phyloP scores from a whole-genome alignment of 148 eudicot species.

The Rhododendron ferrugineum region DNA sequence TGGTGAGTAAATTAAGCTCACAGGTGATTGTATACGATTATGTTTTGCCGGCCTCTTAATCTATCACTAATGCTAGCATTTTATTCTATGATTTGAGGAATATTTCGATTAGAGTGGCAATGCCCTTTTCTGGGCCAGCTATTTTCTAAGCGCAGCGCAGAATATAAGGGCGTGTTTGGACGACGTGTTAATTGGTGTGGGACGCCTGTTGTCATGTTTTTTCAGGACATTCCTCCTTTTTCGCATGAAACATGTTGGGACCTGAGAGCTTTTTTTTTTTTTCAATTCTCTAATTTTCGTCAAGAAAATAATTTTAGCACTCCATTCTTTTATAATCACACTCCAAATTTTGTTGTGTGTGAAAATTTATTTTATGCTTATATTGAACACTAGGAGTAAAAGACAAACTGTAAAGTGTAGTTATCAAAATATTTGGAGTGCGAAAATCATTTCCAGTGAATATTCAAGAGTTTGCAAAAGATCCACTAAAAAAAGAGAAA shows the following conservation, averaged over 20 bases:
- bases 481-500: not conserved
- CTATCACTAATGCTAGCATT: not conserved
- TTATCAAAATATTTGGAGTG: too few relatives aligned
- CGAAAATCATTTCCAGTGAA: not conserved
- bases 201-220: conserved; percentile 7
- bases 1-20: conserved; percentile 7
- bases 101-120: not conserved
- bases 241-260: not conserved
- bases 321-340: not conserved
- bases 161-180: conserved; percentile 3
- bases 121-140: not conserved
- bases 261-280: not conserved
- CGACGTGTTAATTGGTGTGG: not conserved
- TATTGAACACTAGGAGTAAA: too few relatives aligned
- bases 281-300: not conserved
- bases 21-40: conserved; percentile 11
- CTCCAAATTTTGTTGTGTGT: too few relatives aligned
- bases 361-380: too few relatives aligned
- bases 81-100: not conserved
- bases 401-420: too few relatives aligned
- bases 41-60: not conserved
- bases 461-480: not conserved
- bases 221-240: not conserved
- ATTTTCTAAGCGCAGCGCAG: not conserved
- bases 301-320: too few relatives aligned